Base-by-base conservation (phyloP, 495 filamentous ascomycete genomes). In the Tirmania nivea region DNA sequence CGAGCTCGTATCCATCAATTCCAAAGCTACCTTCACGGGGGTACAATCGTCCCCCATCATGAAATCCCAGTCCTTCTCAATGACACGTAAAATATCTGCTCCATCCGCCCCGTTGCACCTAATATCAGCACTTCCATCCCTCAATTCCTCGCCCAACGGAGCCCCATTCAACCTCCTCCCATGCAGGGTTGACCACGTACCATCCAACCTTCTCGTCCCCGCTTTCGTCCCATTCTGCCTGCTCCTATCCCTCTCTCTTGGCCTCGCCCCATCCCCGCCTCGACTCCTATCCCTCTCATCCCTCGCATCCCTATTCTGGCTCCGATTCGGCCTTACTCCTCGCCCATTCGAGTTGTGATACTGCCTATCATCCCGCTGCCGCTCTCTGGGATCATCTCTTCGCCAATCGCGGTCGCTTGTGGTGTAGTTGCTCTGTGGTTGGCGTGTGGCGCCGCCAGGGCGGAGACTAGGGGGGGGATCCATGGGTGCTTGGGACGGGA, bases 1-100 rank as follows among this genome's bases (percentile, higher is more conserved):
- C 3, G 88, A 94, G 68, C 86, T 94, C 35, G 80, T 79, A 66
- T 99, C 90, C 71, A 95, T 80, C 62, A 99, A 68, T 69, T 92
- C 85, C 45, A 99, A 71, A 19, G 92, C 88, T 34, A 94, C 76
- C 64, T 95, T 85, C 3, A 96, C 83, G 17, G 90, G 90, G 45
- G 94, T 76, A 65, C 87, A 95, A 58, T 86, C 78, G 49, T 81
- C 79, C 60, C 81, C 75, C 53, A 78, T 80, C 83, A 99, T 90
- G 60, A 87, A 83, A 54, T 81, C 78, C 89, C 89, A 99, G 61
- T 92, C 85, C 49, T 74, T 70, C 63, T 87, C 78, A 58, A 96
- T 93, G 50, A 84, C 72, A 35, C 73, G 67, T 11, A 86, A 65
- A 45, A 84, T 73, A 58, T 78, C 80, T 45, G 17, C 17, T 19